Evolutionary conservation across 106 monocot genomes (phyloP), one percentile per base, ranked within the genome.

Genomic region (Allium cepa): DNA sequence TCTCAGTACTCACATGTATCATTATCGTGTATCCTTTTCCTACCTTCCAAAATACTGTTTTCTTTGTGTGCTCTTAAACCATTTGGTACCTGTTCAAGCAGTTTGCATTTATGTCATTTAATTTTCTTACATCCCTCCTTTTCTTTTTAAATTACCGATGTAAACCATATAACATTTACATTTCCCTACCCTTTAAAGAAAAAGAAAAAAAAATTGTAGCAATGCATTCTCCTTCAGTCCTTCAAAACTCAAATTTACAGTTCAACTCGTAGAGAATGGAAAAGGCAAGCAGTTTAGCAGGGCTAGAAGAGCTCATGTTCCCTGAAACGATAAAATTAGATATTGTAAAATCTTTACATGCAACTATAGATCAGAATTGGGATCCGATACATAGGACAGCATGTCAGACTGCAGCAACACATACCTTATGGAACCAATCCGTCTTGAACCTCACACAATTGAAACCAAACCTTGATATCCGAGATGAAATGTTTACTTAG

Each of bases 351-450:
- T 59, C 82, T 49, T 64, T 94, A 27, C 90, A 90, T 47, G 77
- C 75, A 6, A 53, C 73, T 10, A 85, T 90, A 10, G 80, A 83
- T 47, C 53, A 47, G 8, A 82, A 94, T 60, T 94, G 94, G 94
- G 76, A 75, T 0, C 57, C 66, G 0, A 74, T 90, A 8, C 80
- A 63, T 73, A 71, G 70, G 11, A 82, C 82, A 5, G 87, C 94
- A 11, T 87, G 94, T 75, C 94, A 94, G 82, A 94, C 90, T 8
- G 94, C 94, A 0, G 94, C 90, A 8, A 87, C 74, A 47, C 73
- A 90, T 50, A 87, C 90, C 5, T 77, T 94, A 63, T 94, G 94
- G 94, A 77, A 74, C 46, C 79, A 83, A 22, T 22, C 22, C 22
- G 22, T 22, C 22, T 22, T 22, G 22, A 22, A 22, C 22, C 22